Base-by-base conservation (phyloP, 345 rosid species). In the Salix koriyanagi region DNA sequence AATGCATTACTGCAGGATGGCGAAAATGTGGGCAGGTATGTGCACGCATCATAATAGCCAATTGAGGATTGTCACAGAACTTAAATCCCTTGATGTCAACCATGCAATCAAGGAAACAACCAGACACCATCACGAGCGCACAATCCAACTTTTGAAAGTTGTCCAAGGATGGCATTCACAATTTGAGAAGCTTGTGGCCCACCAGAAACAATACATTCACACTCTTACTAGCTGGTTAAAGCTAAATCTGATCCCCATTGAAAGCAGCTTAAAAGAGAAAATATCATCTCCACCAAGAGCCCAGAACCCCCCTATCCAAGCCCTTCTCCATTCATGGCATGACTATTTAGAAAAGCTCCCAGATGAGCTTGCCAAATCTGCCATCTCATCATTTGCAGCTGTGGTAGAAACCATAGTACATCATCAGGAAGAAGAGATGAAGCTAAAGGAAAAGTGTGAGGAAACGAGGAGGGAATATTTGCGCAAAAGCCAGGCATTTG, bases 341-440 rank as follows among this genome's bases (percentile, higher is more conserved):
- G 94, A 93, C 71, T 41, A 73, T 72, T 88, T 95, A 2, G 97
- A 90, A 79, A 91, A 86, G 83, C 89, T 95, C 18, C 97, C 97
- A 0, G 96, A 95, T 52, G 99, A 95, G 80, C 83, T 91, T 15
- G 96, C 97, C 30, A 91, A 88, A 84, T 86, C 99, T 30, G 94
- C 97, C 2, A 93, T 90, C 77, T 84, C 88, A 1, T 88, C 98
- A 0, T 93, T 95, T 18, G 92, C 87, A 0, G 98, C 94, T 19
- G 96, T 90, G 69, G 80, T 93, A 58, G 87, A 86, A 70, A 86
- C 88, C 77, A 95, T 91, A 73, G 80, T 85, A 75, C 75, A 78
- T 67, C 92, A 89, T 52, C 98, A 93, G 82, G 98, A 90, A 25
- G 99, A 93, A 74, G 99, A 95, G 83, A 87, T 90, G 86, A 91